A percentile compares a stretch with the other conserved stretches of the same genome.
phyloP scores from a whole-genome alignment of 2,329 filamentous ascomycete genomes.

The Fusarium neocosmosporiellum region DNA sequence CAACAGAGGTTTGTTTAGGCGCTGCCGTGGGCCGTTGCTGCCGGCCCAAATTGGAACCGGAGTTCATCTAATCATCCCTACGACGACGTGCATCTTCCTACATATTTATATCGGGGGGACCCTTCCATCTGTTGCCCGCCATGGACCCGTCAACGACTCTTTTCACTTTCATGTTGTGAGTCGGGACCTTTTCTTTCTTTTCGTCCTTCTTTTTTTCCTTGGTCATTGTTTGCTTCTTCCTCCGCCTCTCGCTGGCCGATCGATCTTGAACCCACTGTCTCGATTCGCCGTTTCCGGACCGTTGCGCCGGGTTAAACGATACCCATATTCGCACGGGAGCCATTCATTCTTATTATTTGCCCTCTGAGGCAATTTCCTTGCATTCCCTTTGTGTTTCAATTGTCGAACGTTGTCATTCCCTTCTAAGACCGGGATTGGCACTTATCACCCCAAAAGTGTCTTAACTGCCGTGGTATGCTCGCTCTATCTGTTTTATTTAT shows the following conservation, averaged over 20 bases:
- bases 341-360: constrained; percentile 9
- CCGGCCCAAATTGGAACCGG: constrained; percentile 23
- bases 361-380: constrained; percentile 29
- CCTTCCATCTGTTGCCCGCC: constrained; percentile 29
- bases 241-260: constrained; percentile 35
- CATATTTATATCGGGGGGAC: constrained; percentile 40
- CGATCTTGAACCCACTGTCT: constrained; percentile 25
- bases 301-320: constrained; percentile 12
- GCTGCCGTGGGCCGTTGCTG: constrained; percentile 40
- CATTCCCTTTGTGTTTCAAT: constrained; percentile 43
- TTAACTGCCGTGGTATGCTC: constrained; percentile 42
- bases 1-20: constrained; percentile 33
- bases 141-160: constrained; percentile 74
- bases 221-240: constrained; percentile 20
- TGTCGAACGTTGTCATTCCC: constrained; percentile 40
- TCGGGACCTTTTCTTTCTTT: constrained; percentile 47
- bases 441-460: constrained; percentile 35
- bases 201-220: constrained; percentile 34
- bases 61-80: constrained; percentile 22
- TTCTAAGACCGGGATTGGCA: constrained; percentile 34
- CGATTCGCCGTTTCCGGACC: constrained; percentile 21
- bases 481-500: constrained; percentile 38
- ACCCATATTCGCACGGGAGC: constrained; percentile 9
- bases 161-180: constrained; percentile 76
- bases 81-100: constrained; percentile 28